Evolutionary conservation across 2,329 filamentous ascomycete genomes (phyloP).

Genomic region (Aspergillus alliaceus): DNA sequence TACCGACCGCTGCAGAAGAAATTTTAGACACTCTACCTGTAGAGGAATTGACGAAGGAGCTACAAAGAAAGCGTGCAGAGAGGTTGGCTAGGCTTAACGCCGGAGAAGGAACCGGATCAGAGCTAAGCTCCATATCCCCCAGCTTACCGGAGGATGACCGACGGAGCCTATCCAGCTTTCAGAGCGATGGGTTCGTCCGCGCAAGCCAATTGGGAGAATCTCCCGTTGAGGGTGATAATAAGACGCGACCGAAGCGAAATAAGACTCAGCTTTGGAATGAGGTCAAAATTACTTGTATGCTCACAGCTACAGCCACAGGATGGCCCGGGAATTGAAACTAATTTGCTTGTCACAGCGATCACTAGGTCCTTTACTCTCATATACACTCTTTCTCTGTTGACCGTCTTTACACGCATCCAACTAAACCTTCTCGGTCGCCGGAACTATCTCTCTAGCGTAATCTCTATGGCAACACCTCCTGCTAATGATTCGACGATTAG

Average conservation of each 20-base stretch:
- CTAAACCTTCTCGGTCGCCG: constrained; percentile 93
- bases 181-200: constrained; percentile 80
- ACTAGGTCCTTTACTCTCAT: constrained; percentile 87
- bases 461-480: constrained; percentile 78
- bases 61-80: constrained; percentile 88
- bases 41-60: constrained; percentile 86
- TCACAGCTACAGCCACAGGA: not conserved
- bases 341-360: constrained; percentile 61
- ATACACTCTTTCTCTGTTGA: constrained; percentile 86
- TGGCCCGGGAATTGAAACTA: constrained; percentile 6
- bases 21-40: constrained; percentile 86
- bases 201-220: constrained; percentile 72
- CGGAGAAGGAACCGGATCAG: constrained; percentile 59
- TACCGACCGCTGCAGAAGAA: constrained; percentile 88
- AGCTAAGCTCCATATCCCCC: constrained; percentile 57
- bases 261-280: constrained; percentile 98
- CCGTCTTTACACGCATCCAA: constrained; percentile 90
- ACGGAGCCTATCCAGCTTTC: constrained; percentile 71
- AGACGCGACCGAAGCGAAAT: constrained; percentile 64
- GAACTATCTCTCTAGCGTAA: constrained; percentile 93
- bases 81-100: constrained; percentile 60
- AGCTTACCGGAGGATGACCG: constrained; percentile 82
- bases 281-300: constrained; percentile 84
- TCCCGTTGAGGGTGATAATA: constrained; percentile 48
- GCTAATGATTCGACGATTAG: constrained; percentile 74